Conservation (phyloP, 257 asterid genomes). For the Ballota nigra region DNA sequence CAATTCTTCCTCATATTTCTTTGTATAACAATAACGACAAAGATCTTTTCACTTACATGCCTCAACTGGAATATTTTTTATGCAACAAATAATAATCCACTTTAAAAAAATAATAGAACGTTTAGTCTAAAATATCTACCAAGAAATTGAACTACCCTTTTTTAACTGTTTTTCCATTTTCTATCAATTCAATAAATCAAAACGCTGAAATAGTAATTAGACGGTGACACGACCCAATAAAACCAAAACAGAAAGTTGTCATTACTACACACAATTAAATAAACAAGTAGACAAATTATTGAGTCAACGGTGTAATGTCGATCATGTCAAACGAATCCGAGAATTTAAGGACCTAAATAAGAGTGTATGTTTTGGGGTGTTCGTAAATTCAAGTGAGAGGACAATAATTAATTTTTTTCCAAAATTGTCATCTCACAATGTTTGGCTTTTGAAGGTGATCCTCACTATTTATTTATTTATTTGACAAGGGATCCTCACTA, state of each 20-base stretch:
- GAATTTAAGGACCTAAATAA: not conserved
- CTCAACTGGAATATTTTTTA: constrained; percentile 11
- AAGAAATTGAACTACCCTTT: not conserved
- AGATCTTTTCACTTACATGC: not conserved
- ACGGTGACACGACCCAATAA: constrained; percentile 13
- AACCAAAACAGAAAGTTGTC: constrained; percentile 11
- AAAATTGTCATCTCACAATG: no score
- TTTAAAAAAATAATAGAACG: not conserved
- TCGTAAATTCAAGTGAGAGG: no score
- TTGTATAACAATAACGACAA: not conserved
- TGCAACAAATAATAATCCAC: constrained; percentile 1
- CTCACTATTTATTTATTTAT: no score
- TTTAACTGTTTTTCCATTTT: not conserved
- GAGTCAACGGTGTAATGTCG: not conserved
- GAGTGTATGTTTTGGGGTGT: not conserved
- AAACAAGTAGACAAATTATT: not conserved
- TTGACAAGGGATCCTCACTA: no score
- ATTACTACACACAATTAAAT: not conserved
- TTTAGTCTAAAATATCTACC: not conserved
- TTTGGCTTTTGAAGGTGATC: no score
- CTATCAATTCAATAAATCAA: not conserved
- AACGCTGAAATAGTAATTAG: not conserved
- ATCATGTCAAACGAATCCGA: no score
- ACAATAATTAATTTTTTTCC: no score
- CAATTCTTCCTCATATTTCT: not conserved